Base-by-base conservation (phyloP, 768 basidiomycete genomes). In the Myochromella boudieri region DNA sequence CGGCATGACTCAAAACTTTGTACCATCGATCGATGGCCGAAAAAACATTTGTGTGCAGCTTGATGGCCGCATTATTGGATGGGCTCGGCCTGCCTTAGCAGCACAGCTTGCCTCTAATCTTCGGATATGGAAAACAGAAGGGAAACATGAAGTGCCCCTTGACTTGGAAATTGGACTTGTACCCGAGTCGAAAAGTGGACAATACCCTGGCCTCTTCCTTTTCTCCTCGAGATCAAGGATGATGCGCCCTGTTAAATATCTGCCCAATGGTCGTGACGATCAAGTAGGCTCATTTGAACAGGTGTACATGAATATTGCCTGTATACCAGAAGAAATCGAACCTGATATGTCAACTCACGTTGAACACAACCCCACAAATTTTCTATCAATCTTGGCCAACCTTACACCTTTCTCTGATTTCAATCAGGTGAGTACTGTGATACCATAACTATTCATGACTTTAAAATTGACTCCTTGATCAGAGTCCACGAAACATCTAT, bases 381-480 rank as follows among this genome's bases (percentile, higher is more conserved):
- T 99, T 66, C 69, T 99, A 44, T 95, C 92, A 2, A 95, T 99
- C 58, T 78, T 99, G 52, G 97, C 97, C 36, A 97, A 98, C 64
- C 75, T 99, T 54, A 99, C 95, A 0, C 97, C 97, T 0, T 99
- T 99, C 74, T 97, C 95, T 33, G 95, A 99, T 67, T 99, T 98
- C 71, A 99, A 99, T 66, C 97, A 98, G 74, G 89, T 92, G 51
- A 58, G 80, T 49, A 58, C 28, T 18, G 20, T 11, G 34, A 14
- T 40, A 66, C 65, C 60, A 65, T 54, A 42, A 55, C 42, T 3
- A 51, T 18, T 22, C 4, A 33, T n/a, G 10, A 28, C 42, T 41
- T 48, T 43, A 44, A 8, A 34, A 20, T 29, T 51, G 24, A 48
- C 44, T 17, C 9, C 28, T 52, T 24, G 42, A 18, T 12, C 57